Base-by-base conservation (phyloP, 257 asterid species). In the Leptodermis oblonga region DNA sequence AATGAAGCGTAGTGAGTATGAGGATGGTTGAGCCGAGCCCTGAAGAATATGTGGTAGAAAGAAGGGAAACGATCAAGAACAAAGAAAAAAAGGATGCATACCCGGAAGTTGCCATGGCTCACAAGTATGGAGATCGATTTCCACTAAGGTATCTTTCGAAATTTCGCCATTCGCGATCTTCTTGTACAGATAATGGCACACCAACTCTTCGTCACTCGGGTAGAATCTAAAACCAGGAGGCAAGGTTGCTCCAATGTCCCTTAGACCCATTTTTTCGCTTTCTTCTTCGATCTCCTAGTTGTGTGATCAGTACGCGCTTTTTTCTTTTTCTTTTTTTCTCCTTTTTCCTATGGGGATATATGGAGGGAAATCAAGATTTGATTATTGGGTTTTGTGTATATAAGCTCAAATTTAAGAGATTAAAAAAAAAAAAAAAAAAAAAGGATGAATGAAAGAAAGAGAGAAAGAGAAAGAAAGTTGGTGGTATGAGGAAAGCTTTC, bases 61-160 rank as follows among this genome's bases (percentile, higher is more conserved):
- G 9, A n/a, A 53, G 46, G 52, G 26, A 1, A 23, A 7, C 4
- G 37, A 30, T 18, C 15, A 23, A 51, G 15, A 30, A 20, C 36
- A 8, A 48, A 56, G 28, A 12, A 12, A 4, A 14, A 56, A 2
- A 7, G 1, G 2, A 36, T 4, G 4, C 49, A 10, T 85, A 92
- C 98, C 98, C 5, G 98, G 98, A 46, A 92, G 98, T 71, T 89
- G 95, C 98, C 98, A 92, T 71, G 98, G 98, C 82, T 92, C 98
- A 65, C 97, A 90, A 0, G 84, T 76, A 72, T 92, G 98, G 31
- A 92, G 97, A 61, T 92, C 98, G 23, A 92, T 84, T 11, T 92
- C 98, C 4, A 92, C 86, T 37, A 92, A 65, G 68, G 96, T 90
- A 23, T 84, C 96, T 52, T 70, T 78, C 0, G 76, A 71, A 69